Conservation (phyloP, 208 protist species). For the Crithidia mellificae region DNA sequence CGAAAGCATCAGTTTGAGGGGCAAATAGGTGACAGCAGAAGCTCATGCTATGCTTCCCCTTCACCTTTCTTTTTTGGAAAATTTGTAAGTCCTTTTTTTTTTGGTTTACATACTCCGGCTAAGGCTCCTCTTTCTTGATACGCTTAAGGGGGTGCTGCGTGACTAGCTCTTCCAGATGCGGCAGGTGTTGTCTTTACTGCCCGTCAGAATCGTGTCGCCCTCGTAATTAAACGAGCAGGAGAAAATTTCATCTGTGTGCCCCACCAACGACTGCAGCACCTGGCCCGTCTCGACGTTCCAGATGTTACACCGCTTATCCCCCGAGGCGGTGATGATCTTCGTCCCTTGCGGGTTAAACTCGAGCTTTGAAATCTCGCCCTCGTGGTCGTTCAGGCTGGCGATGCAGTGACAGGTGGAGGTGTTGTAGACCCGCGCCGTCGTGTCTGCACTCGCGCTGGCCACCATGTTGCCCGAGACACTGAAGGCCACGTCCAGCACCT, state of each 20-base stretch:
- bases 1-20: too few relatives aligned
- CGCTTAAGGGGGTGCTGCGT: too few relatives aligned
- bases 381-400: slow-evolving; percentile 89
- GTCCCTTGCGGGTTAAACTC: slow-evolving; percentile 96
- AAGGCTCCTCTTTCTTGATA: too few relatives aligned
- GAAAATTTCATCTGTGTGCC: slow-evolving; percentile 97
- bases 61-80: too few relatives aligned
- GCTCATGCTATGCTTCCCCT: too few relatives aligned
- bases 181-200: slow-evolving; percentile 97
- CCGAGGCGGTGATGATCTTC: slow-evolving; percentile 93
- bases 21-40: too few relatives aligned
- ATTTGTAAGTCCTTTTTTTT: too few relatives aligned
- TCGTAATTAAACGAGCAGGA: slow-evolving; percentile 96
- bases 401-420: slow-evolving; percentile 87
- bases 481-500: slow-evolving; percentile 95
- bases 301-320: slow-evolving; percentile 93
- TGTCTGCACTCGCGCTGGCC: slow-evolving; percentile 94
- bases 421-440: slow-evolving; percentile 92
- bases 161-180: slow-evolving; percentile 93
- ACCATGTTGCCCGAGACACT: slow-evolving; percentile 85
- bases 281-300: slow-evolving; percentile 92
- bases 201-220: slow-evolving; percentile 95
- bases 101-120: too few relatives aligned
- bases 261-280: slow-evolving; percentile 89
- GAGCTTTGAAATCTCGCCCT: slow-evolving; percentile 94